Evolutionary conservation across 2,329 filamentous ascomycete species (phyloP), one percentile per base, ranked within the genome.

Genomic region (Fusarium irregulare): DNA sequence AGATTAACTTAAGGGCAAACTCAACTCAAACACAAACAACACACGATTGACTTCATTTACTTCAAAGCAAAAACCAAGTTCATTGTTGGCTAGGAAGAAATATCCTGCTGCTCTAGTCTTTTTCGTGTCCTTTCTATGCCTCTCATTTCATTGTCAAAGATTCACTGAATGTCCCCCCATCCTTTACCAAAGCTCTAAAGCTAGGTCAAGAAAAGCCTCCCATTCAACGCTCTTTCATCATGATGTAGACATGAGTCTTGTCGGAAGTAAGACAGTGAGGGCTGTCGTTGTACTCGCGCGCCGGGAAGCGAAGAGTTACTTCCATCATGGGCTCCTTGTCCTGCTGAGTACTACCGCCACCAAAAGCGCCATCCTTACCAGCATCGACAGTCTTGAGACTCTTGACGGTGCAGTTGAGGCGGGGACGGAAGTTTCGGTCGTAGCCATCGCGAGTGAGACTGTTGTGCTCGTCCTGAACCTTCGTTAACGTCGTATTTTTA

Each of bases 171-270:
- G 48, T 11, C 21, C n/a, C 32, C 32, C 34, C 34, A 37, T 37
- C 0, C 49, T 10, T 53, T 44, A 49, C 37, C 50, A 30, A 56
- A 54, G 37, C 44, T 64, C 51, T 12, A 32, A 41, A 14, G 25
- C 20, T 12, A 16, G 51, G 53, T 14, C 50, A 49, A 58, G 32
- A 28, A 32, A 25, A 32, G 10, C 23, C 9, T 27, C 16, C 3
- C 20, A 3, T 23, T 64, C n/a, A 68, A 25, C 40, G 20, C 41
- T 68, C 67, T 58, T 70, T 71, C 46, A 71, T 30, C 46, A 68
- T 54, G 32, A 70, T 41, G n/a, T 51, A 70, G 46, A 70, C 46
- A 16, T 64, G 25, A 6, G n/a, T 37, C 37, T 56, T 63, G 6
- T 58, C 67, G 4, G 67, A 64, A 14, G 48, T 46, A 18, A 71